phyloP scores from a whole-genome alignment of 2,329 filamentous ascomycete species.

The Alternaria triticina region DNA sequence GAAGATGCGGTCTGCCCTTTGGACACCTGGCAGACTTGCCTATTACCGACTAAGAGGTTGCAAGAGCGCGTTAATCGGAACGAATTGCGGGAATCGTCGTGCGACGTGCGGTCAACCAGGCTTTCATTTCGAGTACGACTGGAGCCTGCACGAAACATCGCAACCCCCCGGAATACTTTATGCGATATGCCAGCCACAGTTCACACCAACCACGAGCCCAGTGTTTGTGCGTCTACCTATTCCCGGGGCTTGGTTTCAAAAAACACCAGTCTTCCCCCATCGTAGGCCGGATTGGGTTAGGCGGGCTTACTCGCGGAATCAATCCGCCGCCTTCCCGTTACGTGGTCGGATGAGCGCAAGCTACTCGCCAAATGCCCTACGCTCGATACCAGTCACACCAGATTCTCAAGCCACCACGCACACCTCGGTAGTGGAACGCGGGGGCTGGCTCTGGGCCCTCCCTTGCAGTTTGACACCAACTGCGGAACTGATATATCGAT shows the following conservation, averaged over 20 bases:
- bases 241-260: not conserved
- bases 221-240: not conserved
- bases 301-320: slow-evolving; percentile 21
- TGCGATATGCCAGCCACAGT: not conserved
- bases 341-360: slow-evolving; percentile 37
- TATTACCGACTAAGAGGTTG: not conserved
- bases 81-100: not conserved
- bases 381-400: slow-evolving; percentile 23
- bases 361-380: slow-evolving; percentile 4
- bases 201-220: not conserved
- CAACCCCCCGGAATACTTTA: not conserved
- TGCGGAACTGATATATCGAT: not conserved
- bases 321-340: slow-evolving; percentile 23
- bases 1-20: not conserved
- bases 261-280: not conserved
- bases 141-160: not conserved
- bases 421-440: slow-evolving; percentile 10
- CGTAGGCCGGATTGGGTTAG: slow-evolving; percentile 17
- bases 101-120: not conserved
- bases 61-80: not conserved
- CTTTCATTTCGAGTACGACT: not conserved
- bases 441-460: slow-evolving; percentile 3
- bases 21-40: not conserved
- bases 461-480: not conserved
- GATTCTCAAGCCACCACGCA: slow-evolving; percentile 12